These are phyloP conservation scores for Pseudogymnoascus sp. DNA, from an alignment of 2,329 filamentous ascomycete species.

Conservation along the genomic window DNA sequence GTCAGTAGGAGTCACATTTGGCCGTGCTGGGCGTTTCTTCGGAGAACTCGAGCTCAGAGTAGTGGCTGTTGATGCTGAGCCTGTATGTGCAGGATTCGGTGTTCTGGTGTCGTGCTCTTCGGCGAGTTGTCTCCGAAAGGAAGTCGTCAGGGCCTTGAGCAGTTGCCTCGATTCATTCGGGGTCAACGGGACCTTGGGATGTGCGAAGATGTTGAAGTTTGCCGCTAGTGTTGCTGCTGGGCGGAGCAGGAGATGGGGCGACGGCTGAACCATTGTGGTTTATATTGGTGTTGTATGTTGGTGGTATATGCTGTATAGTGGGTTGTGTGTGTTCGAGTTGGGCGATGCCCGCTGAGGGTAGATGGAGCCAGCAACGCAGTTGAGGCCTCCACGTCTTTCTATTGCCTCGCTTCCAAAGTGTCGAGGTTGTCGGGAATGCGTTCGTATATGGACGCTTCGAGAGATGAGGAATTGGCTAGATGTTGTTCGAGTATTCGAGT, in stretches of 20 bases:
- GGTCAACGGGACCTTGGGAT: slow-evolving; percentile 42
- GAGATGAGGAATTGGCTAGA: background rate
- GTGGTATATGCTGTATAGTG: background rate
- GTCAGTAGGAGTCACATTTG: slow-evolving; percentile 29
- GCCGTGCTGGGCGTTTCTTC: slow-evolving; percentile 5
- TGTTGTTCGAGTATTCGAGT: background rate
- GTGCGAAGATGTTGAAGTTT: slow-evolving; percentile 43
- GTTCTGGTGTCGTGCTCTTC: slow-evolving; percentile 36
- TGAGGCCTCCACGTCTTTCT: background rate
- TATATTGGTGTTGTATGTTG: background rate
- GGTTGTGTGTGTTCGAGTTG: background rate
- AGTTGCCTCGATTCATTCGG: slow-evolving; percentile 50
- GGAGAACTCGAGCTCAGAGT: slow-evolving; percentile 15
- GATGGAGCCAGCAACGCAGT: background rate
- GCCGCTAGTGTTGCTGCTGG: slow-evolving; percentile 35
- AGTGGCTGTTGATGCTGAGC: slow-evolving; percentile 13
- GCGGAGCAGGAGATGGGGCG: slow-evolving; percentile 37
- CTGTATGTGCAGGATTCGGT: slow-evolving; percentile 24
- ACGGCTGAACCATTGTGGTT: slow-evolving; percentile 40
- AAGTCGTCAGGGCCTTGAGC: slow-evolving; percentile 50
- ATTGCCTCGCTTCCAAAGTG: background rate
- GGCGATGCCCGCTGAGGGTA: background rate
- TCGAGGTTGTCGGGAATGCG: background rate
- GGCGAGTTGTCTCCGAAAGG: slow-evolving; percentile 55
- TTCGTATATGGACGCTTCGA: background rate